phyloP scores from a whole-genome alignment of 441 rosid genomes.

The Kokia cookei region DNA sequence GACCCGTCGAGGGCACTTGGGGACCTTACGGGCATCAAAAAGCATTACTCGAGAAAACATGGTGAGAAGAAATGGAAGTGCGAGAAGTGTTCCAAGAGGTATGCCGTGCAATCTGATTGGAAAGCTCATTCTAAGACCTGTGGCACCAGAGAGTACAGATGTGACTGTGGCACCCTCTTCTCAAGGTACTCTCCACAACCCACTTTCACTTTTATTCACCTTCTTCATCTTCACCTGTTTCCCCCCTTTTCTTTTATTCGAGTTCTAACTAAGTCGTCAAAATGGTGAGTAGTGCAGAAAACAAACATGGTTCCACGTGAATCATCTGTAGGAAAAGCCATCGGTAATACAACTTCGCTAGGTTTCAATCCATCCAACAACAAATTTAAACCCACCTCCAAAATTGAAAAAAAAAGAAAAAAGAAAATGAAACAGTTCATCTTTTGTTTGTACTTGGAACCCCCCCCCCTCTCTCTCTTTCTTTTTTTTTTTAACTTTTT shows the following conservation, averaged over 20 bases:
- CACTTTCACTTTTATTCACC: neutral
- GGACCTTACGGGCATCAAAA: slow-evolving; percentile 93
- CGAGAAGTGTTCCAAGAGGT: slow-evolving; percentile 79
- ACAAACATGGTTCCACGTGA: slow-evolving; percentile 48
- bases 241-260: neutral
- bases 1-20: slow-evolving; percentile 94
- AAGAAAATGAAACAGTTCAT: slow-evolving; percentile 1
- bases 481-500: slow-evolving; percentile 6
- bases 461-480: slow-evolving; percentile 30
- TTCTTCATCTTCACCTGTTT: neutral
- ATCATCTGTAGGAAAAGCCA: slow-evolving; percentile 47
- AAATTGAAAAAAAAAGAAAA: neutral
- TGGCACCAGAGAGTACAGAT: slow-evolving; percentile 84
- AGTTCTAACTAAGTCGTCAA: neutral
- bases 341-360: slow-evolving; percentile 13
- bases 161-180: slow-evolving; percentile 91
- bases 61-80: slow-evolving; percentile 98
- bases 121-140: slow-evolving; percentile 96
- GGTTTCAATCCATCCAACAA: neutral
- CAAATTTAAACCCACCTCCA: neutral
- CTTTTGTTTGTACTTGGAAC: slow-evolving; percentile 44
- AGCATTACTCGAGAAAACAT: slow-evolving; percentile 84
- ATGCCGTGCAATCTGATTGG: slow-evolving; percentile 97
- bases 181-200: slow-evolving; percentile 49
- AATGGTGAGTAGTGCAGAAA: neutral